Base-by-base conservation (phyloP, 352 stramenopile genomes). In the Globisporangium nagaii region DNA sequence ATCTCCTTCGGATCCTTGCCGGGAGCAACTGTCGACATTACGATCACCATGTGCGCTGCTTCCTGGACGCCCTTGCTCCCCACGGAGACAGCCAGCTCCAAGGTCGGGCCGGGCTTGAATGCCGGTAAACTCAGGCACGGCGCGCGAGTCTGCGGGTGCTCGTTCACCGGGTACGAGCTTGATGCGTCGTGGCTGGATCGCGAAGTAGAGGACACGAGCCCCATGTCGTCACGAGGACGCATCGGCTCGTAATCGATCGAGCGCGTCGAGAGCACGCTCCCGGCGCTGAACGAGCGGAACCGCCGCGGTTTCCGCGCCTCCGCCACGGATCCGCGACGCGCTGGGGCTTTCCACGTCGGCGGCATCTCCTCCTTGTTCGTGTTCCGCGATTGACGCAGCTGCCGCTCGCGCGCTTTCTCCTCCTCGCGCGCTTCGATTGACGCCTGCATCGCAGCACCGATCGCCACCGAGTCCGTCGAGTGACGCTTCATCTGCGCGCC, bases 71-170 rank as follows among this genome's bases (percentile, higher is more conserved):
- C 78, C 53, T 87, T 88, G 50, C 74, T 86, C 0, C 82, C 80
- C 24, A 95, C 74, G 0, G 84, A 95, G 1, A 93, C 66, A 3
- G 78, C 82, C 24, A 95, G 57, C 42, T 93, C 79, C 28, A 95
- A 68, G 51, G 69, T 84, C 5, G 77, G 70, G 0, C 47, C 55
- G n/a, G 70, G 79, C 19, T 84, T 83, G 24, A 95, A 84, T 19
- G 69, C 62, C 22, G 73, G 65, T 4, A 95, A 66, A 43, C 83
- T 93, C 22, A 95, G 56, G 39, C 73, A 85, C 15, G 74, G 78
- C 8, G 79, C 66, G 4, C 80, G 79, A 7, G 70, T 74, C 9
- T 58, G 41, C 2, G 66, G 55, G 43, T 63, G 61, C 10, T 66
- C 50, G 40, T 70, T 62, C 42, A 60, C 36, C 3, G 58, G 49